A percentile compares a stretch with the other conserved stretches of the same genome.
Conservation (phyloP, 2,329 filamentous ascomycete genomes). For the Trichoderma guizhouense region DNA sequence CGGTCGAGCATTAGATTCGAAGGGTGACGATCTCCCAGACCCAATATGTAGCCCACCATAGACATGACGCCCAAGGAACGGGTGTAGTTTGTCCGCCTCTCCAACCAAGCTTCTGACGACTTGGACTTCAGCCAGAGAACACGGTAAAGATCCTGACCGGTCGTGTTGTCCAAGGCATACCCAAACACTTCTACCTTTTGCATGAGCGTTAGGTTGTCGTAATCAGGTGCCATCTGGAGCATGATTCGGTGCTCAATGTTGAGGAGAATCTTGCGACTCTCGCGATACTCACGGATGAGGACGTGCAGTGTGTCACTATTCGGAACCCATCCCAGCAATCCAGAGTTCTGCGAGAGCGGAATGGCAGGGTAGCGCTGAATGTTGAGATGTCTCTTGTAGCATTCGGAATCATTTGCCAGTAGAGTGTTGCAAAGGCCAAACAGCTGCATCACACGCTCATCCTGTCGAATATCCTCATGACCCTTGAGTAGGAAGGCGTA, state of each 20-base stretch:
- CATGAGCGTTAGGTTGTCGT: conserved; percentile 98
- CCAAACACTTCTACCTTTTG: conserved; percentile 99
- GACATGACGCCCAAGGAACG: conserved; percentile 97
- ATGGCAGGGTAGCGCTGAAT: conserved; percentile 97
- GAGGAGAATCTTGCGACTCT: conserved; percentile 92
- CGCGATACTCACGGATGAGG: conserved; percentile 94
- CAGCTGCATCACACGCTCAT: conserved; percentile 98
- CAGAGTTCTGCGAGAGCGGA: conserved; percentile 92
- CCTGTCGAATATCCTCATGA: conserved; percentile 98
- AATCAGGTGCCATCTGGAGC: conserved; percentile 99
- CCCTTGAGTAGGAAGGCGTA: conserved; percentile 94
- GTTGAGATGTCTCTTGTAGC: conserved; percentile 93
- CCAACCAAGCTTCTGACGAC: conserved; percentile 95
- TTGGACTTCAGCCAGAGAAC: conserved; percentile 99
- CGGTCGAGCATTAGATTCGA: conserved; percentile 97
- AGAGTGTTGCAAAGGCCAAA: conserved; percentile 97
- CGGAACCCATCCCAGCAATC: conserved; percentile 91
- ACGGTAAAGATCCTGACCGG: conserved; percentile 94
- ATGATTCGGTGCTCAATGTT: conserved; percentile 99
- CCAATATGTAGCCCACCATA: conserved; percentile 99
- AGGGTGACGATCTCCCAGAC: conserved; percentile 92
- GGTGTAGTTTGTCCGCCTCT: conserved; percentile 97
- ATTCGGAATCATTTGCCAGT: conserved; percentile 88
- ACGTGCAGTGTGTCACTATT: conserved; percentile 98
- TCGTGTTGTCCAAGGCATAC: conserved; percentile 98